These are phyloP conservation scores for Candida broadrunensis DNA, from an alignment of 805 yeast genomes.

Conservation along the genomic window DNA sequence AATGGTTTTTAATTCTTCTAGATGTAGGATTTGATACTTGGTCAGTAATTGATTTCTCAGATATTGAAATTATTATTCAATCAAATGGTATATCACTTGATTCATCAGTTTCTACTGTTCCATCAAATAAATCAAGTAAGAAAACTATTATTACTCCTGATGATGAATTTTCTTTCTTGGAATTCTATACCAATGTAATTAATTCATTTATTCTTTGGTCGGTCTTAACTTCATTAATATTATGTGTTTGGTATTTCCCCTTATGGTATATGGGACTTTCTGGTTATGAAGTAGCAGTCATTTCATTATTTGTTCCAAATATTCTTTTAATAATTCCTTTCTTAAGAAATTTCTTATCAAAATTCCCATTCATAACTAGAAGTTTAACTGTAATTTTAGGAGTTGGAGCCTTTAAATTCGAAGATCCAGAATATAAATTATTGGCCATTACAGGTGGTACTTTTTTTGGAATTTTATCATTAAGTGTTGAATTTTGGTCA, in stretches of 20 bases:
- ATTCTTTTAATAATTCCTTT: constrained; percentile 45
- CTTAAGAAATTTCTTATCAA: constrained; percentile 32
- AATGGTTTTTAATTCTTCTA: constrained; percentile 83
- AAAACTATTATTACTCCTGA: constrained; percentile 5
- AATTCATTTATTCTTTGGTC: constrained; percentile 88
- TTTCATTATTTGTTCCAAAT: constrained; percentile 55
- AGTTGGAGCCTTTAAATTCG: constrained; percentile 69
- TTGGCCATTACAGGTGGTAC: constrained; percentile 64
- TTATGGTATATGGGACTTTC: constrained; percentile 97
- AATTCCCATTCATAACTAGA: constrained; percentile 54
- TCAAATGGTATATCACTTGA: constrained; percentile 21
- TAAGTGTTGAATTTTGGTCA: constrained; percentile 51
- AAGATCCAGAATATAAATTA: constrained; percentile 69
- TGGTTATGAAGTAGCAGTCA: constrained; percentile 79
- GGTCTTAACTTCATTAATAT: constrained; percentile 70
- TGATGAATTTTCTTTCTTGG: constrained; percentile 32
- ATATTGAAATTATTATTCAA: constrained; percentile 48
- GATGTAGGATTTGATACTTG: constrained; percentile 86
- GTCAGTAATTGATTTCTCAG: constrained; percentile 66
- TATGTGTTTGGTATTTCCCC: constrained; percentile 96
- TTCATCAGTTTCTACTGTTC: constrained; percentile 12
- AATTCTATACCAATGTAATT: constrained; percentile 43
- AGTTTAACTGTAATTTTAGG: constrained; percentile 58
- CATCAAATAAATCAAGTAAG: not conserved
- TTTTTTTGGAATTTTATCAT: constrained; percentile 56